phyloP scores from a whole-genome alignment of 2,329 filamentous ascomycete genomes.

The Sphaerostilbella broomeana region DNA sequence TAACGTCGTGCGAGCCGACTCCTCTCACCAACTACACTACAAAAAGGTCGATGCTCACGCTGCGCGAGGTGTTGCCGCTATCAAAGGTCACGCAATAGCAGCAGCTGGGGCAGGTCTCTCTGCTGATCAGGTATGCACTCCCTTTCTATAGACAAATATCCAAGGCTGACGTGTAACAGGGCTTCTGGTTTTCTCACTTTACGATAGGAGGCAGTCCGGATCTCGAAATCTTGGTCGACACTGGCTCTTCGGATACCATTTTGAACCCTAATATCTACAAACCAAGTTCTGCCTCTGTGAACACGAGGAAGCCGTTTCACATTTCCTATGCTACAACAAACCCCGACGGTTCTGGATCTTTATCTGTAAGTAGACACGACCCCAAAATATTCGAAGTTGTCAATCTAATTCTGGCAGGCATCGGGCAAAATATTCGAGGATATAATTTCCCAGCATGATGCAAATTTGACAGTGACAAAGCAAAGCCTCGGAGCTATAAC shows the following conservation, averaged over 20 bases:
- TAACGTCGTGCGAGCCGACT: conserved; percentile 12
- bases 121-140: conserved; percentile 14
- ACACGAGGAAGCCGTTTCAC: conserved; percentile 9
- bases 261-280: conserved; percentile 17
- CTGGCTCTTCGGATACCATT: conserved; percentile 16
- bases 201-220: conserved; percentile 16
- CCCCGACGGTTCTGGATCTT: conserved; percentile 15
- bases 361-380: conserved; percentile 12
- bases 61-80: conserved; percentile 9
- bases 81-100: conserved; percentile 5
- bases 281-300: conserved; percentile 8
- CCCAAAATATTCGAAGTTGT: not conserved
- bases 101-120: conserved; percentile 8
- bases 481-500: conserved; percentile 15
- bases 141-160: no score
- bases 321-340: conserved; percentile 18
- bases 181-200: conserved; percentile 19
- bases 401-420: conserved; percentile 7
- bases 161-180: conserved; percentile 11
- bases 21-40: conserved; percentile 14
- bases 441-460: conserved; percentile 14
- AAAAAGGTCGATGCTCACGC: conserved; percentile 12
- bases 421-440: conserved; percentile 15
- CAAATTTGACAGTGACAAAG: conserved; percentile 14
- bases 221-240: conserved; percentile 17